Evolutionary conservation across 805 yeast genomes (phyloP).

Genomic region (Deakozyma indianensis): DNA sequence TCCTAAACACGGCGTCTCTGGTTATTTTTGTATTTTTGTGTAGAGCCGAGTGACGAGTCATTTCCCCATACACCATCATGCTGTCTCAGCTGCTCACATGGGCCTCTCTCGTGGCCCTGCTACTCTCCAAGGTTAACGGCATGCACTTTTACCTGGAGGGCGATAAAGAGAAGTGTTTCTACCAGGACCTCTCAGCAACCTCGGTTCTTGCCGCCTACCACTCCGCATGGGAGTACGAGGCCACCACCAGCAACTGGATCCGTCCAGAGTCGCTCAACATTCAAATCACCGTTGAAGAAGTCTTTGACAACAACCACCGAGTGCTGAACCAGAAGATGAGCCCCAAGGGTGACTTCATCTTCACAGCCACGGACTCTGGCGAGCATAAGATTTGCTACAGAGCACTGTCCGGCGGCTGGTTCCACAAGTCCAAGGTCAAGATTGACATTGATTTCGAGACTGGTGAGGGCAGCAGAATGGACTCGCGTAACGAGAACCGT

Average conservation of each 20-base stretch:
- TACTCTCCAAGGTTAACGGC: slow-evolving; percentile 22
- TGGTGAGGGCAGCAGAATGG: slow-evolving; percentile 48
- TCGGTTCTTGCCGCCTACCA: slow-evolving; percentile 67
- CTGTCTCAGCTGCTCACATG: slow-evolving; percentile 1
- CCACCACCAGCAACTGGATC: slow-evolving; percentile 33
- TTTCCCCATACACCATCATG: no score
- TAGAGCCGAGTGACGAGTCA: no score
- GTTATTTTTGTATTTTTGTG: no score
- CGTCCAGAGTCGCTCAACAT: slow-evolving; percentile 40
- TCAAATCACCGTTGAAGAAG: slow-evolving; percentile 61
- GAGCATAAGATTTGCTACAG: slow-evolving; percentile 75
- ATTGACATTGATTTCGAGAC: slow-evolving; percentile 59
- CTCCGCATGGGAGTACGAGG: slow-evolving; percentile 50
- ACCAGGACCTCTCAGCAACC: slow-evolving; percentile 61
- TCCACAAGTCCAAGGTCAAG: slow-evolving; percentile 45
- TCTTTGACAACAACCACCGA: slow-evolving; percentile 70
- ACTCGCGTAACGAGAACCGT: slow-evolving; percentile 43
- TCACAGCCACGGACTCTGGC: slow-evolving; percentile 71
- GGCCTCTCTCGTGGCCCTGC: slow-evolving; percentile 7
- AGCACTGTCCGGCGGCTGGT: slow-evolving; percentile 44
- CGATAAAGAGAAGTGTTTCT: slow-evolving; percentile 62
- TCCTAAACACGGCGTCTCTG: no score
- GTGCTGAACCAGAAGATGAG: slow-evolving; percentile 55
- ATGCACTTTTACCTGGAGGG: slow-evolving; percentile 75
- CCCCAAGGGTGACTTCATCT: slow-evolving; percentile 55